phyloP scores from a whole-genome alignment of 345 rosid genomes.

The Atalantia buxifolia region DNA sequence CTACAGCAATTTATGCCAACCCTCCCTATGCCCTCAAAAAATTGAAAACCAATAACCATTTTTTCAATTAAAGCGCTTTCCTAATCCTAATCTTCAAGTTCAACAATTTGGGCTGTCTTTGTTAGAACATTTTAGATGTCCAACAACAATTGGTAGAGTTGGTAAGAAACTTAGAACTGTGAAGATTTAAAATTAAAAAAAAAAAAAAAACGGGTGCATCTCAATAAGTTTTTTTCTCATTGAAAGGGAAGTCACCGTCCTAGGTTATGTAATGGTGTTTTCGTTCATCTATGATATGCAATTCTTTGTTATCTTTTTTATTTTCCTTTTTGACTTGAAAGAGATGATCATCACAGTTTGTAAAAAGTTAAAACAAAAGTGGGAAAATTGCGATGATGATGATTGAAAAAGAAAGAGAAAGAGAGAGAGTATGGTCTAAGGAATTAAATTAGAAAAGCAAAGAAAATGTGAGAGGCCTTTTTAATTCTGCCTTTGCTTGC shows the following conservation, averaged over 20 bases:
- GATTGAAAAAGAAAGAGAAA: slow-evolving; percentile 27
- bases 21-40: too few species aligned
- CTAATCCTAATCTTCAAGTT: neutral
- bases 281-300: neutral
- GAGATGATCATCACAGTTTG: neutral
- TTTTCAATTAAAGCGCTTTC: neutral
- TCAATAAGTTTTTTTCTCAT: slow-evolving; percentile 1
- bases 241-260: slow-evolving; percentile 15
- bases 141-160: neutral
- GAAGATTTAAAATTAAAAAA: neutral
- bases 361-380: neutral
- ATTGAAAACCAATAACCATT: neutral
- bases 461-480: neutral
- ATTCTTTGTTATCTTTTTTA: neutral
- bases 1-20: slow-evolving; percentile 5
- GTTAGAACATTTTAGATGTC: neutral
- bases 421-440: neutral
- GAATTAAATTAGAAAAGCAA: neutral
- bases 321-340: neutral
- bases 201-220: slow-evolving; percentile 4
- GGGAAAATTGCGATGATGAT: slow-evolving; percentile 16
- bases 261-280: neutral
- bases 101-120: neutral
- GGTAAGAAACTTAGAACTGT: slow-evolving; percentile 8
- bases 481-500: too few species aligned